Base-by-base conservation (phyloP, 2,329 filamentous ascomycete genomes). In the Helotiales sp. region DNA sequence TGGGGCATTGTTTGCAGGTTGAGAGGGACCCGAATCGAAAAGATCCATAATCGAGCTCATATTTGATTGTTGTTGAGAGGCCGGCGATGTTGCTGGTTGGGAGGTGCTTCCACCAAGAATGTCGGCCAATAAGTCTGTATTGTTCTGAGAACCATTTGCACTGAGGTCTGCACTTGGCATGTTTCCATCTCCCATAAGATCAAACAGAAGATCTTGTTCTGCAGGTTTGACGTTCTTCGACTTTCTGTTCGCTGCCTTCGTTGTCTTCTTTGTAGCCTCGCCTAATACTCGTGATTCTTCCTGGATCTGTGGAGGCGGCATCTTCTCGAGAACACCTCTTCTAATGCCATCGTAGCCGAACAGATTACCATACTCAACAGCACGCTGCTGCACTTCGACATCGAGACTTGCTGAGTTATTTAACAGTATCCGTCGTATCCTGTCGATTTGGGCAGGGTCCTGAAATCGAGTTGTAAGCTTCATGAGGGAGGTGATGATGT, bases 301-400 rank as follows among this genome's bases (percentile, higher is more conserved):
- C 65, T 93, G 91, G 69, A 99, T 98, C 73, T 98, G 93, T 8
- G 95, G 95, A 1, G 95, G 85, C 7, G 95, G 95, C 96, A 99
- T 99, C 73, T 95, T 96, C 76, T 99, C 95, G 10, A 99, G 79
- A 2, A 99, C 95, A 57, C 95, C 95, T 59, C 84, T 84, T 54
- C 93, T 87, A 56, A 99, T 90, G 59, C 91, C 81, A 66, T 99
- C 93, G 68, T 91, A 91, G 0, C 85, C 84, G 69, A 99, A 98
- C n/a, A 99, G 80, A 69, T 98, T 98, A 58, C 87, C 85, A 69
- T 98, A 99, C 73, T 99, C 95, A 19, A 96, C 93, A 5, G 93
- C 90, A 72, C 95, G 87, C 74, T 99, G 95, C 73, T 99, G 96
- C 24, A 98, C 89, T 73, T 99, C 95, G 25, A 98, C 88, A 69